Evolutionary conservation across 2,329 filamentous ascomycete species (phyloP).

Genomic region (Magnaporthales sp.): DNA sequence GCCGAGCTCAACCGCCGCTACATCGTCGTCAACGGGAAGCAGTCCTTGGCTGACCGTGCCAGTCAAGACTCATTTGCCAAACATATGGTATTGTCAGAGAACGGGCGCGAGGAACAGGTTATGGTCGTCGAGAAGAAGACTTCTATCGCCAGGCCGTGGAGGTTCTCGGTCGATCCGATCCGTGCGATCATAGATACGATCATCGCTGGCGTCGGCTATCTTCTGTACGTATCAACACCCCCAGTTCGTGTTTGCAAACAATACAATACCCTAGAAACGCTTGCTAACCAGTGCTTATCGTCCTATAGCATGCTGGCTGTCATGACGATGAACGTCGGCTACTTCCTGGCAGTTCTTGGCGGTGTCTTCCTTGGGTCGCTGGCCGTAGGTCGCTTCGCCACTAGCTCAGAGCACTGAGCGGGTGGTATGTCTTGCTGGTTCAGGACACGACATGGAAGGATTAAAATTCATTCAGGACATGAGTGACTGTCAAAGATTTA

Average conservation of each 20-base stretch:
- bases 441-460: background rate
- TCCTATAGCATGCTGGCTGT: conserved; percentile 72
- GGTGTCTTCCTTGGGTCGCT: conserved; percentile 83
- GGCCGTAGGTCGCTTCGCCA: conserved; percentile 61
- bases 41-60: conserved; percentile 48
- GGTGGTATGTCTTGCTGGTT: conserved; percentile 4
- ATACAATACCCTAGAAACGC: background rate
- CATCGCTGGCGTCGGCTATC: conserved; percentile 70
- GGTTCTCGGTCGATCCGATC: conserved; percentile 70
- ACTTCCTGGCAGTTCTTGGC: conserved; percentile 65
- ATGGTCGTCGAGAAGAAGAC: conserved; percentile 57
- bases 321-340: conserved; percentile 77
- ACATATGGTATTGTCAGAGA: conserved; percentile 55
- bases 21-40: conserved; percentile 60
- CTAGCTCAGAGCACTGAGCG: conserved; percentile 38
- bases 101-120: conserved; percentile 75
- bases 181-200: conserved; percentile 63
- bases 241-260: background rate
- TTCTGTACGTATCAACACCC: conserved; percentile 57
- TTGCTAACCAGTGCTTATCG: background rate
- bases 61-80: conserved; percentile 53
- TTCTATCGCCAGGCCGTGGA: conserved; percentile 56
- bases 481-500: background rate
- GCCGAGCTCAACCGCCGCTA: conserved; percentile 67
- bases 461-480: background rate